phyloP scores from a whole-genome alignment of 2,329 filamentous ascomycete species.

The Tolypocladium album region DNA sequence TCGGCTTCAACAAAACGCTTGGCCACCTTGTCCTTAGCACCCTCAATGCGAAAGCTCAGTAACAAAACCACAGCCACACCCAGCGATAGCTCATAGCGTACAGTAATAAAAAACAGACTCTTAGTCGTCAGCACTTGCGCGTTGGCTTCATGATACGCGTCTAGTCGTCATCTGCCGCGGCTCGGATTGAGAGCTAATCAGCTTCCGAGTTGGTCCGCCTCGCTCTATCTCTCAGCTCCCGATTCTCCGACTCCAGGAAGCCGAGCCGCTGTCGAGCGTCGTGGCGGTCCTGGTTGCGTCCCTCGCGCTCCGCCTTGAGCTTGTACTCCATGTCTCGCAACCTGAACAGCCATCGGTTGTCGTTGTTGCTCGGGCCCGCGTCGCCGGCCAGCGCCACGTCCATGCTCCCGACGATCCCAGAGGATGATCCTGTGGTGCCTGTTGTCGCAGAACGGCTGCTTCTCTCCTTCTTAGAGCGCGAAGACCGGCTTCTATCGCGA shows the following conservation, averaged over 20 bases:
- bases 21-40: background rate
- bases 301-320: constrained; percentile 83
- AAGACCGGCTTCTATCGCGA: constrained; percentile 30
- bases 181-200: constrained; percentile 7
- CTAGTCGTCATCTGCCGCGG: background rate
- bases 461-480: constrained; percentile 16
- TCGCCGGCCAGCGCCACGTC: constrained; percentile 16
- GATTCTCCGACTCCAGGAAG: constrained; percentile 64
- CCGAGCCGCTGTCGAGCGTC: constrained; percentile 73
- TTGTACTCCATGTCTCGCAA: constrained; percentile 80
- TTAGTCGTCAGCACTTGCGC: background rate
- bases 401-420: constrained; percentile 11
- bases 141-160: background rate
- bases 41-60: background rate
- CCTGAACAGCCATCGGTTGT: constrained; percentile 75
- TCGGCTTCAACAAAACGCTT: background rate
- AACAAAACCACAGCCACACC: background rate
- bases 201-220: constrained; percentile 22
- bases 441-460: constrained; percentile 19
- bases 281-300: constrained; percentile 69
- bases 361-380: constrained; percentile 23
- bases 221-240: constrained; percentile 55
- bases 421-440: constrained; percentile 12
- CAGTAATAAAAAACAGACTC: background rate
- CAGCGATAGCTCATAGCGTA: background rate